Evolutionary conservation across 768 basidiomycete species (phyloP), one percentile per base, ranked within the genome.

Genomic region (Postia placenta): DNA sequence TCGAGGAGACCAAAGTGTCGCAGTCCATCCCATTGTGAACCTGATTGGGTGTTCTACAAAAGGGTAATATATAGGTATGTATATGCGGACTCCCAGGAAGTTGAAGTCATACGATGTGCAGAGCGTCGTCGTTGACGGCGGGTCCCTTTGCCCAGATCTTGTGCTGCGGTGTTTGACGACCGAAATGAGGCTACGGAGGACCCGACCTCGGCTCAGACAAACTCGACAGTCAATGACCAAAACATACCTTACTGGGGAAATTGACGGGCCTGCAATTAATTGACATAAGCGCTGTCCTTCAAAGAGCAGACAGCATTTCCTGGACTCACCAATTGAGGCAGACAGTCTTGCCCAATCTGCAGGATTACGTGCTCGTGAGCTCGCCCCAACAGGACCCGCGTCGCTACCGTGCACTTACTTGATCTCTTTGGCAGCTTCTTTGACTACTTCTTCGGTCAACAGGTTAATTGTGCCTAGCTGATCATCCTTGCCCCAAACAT

Each of bases 191-290:
- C 81, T 85, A 48, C 7, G 28, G 4, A 33, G 17, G 20, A 36
- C 11, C 4, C 19, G n/a, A n/a, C n/a, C n/a, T n/a, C n/a, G n/a
- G n/a, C n/a, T n/a, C n/a, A n/a, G n/a, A n/a, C n/a, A n/a, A n/a
- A n/a, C n/a, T n/a, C n/a, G n/a, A n/a, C n/a, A n/a, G n/a, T n/a
- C n/a, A n/a, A n/a, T n/a, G n/a, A n/a, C n/a, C n/a, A n/a, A 28
- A 5, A 42, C 60, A 14, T 52, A 81, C 83, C 68, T 78, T 82
- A 42, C 71, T 74, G 2, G 83, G 83, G 55, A 83, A 85, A 49
- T 85, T 80, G 50, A 86, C 56, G 0, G 83, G 82, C 82, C 83
- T 84, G 39, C n/a, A n/a, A n/a, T n/a, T n/a, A n/a, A n/a, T n/a
- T n/a, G n/a, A n/a, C n/a, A n/a, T n/a, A n/a, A n/a, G n/a, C n/a